Evolutionary conservation across 2,329 filamentous ascomycete species (phyloP).

Genomic region (Fusarium humuli): DNA sequence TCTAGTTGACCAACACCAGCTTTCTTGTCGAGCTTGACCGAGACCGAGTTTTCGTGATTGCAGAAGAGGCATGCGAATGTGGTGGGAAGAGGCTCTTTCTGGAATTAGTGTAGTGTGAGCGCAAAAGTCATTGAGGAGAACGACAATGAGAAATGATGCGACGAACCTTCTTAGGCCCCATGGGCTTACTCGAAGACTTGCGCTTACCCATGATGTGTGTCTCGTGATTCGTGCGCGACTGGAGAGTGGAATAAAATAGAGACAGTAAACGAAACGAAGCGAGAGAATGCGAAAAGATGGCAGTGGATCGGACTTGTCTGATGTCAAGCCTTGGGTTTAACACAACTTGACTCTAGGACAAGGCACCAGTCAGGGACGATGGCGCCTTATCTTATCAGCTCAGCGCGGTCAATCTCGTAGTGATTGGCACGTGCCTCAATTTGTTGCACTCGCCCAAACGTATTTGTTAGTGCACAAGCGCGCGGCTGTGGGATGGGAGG

Average conservation of each 20-base stretch:
- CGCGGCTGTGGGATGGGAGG: constrained; percentile 23
- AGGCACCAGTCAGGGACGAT: constrained; percentile 33
- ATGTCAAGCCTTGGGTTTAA: constrained; percentile 39
- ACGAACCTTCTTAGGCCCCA: constrained; percentile 82
- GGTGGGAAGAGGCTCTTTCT: constrained; percentile 79
- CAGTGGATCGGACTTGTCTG: constrained; percentile 41
- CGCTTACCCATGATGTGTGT: constrained; percentile 80
- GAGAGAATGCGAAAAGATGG: constrained; percentile 31
- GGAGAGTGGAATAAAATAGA: not conserved
- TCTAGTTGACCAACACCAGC: constrained; percentile 83
- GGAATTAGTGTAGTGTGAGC: constrained; percentile 36
- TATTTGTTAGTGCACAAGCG: constrained; percentile 6
- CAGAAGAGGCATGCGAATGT: constrained; percentile 98
- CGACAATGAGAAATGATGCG: constrained; percentile 9
- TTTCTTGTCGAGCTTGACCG: constrained; percentile 95
- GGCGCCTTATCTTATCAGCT: constrained; percentile 44
- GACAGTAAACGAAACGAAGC: constrained; percentile 10
- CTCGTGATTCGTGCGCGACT: constrained; percentile 33
- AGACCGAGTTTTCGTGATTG: constrained; percentile 94
- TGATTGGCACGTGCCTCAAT: constrained; percentile 40
- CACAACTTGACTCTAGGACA: constrained; percentile 15
- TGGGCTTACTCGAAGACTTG: constrained; percentile 89
- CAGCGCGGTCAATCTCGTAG: not conserved
- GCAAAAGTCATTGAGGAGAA: constrained; percentile 3
- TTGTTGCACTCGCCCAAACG: not conserved